Evolutionary conservation across 2,329 filamentous ascomycete genomes (phyloP).

Genomic region (Sporothrix curviconia): DNA sequence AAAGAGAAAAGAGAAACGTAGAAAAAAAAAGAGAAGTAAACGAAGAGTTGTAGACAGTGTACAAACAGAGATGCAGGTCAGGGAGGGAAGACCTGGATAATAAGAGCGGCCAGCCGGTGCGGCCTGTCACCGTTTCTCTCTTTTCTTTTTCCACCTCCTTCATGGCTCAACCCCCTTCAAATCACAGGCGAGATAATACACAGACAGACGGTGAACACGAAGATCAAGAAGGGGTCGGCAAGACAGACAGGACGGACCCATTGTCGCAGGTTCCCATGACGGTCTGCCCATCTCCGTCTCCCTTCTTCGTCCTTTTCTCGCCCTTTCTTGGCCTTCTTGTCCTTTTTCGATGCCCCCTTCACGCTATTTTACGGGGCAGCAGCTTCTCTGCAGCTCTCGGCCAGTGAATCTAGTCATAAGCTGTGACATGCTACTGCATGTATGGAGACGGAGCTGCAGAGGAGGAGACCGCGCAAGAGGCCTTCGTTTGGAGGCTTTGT

Average conservation of each 20-base stretch:
- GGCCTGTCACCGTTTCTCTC: neutral
- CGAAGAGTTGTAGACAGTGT: neutral
- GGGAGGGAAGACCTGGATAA: neutral
- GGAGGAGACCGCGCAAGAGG: neutral
- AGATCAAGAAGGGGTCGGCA: neutral
- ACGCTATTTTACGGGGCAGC: neutral
- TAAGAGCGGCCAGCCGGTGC: neutral
- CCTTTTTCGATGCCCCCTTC: neutral
- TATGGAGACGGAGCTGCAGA: neutral
- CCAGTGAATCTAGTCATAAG: neutral
- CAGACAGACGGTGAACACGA: neutral
- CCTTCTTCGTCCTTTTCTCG: too few relatives aligned
- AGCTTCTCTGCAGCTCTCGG: slow-evolving; percentile 6
- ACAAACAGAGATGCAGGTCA: neutral
- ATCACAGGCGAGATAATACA: neutral
- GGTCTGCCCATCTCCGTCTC: neutral
- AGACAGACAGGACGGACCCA: neutral
- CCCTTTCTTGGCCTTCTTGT: neutral
- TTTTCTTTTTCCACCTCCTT: neutral
- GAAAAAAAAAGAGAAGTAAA: neutral
- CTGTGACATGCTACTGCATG: neutral
- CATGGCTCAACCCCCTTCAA: neutral
- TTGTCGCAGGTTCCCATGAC: neutral
- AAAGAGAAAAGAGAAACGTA: neutral
- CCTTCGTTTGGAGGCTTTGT: neutral